phyloP scores from a whole-genome alignment of 1,284 basidiomycete species.

The Neonothopanus nambi region DNA sequence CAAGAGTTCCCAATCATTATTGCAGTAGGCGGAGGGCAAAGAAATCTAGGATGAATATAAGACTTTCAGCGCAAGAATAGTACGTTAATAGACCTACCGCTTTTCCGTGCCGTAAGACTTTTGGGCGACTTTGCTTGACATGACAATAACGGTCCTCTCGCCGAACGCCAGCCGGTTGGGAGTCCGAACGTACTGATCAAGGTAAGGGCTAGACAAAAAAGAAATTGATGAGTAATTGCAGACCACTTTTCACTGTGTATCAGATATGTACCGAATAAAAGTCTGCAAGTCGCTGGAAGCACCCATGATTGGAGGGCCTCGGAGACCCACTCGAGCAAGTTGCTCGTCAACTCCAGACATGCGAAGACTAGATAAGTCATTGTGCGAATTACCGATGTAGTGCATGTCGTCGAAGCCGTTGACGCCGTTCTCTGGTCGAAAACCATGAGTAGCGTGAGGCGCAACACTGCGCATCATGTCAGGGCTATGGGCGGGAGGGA shows the following conservation, averaged over 20 bases:
- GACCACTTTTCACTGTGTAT: background rate
- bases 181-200: slow-evolving; percentile 83
- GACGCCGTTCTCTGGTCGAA: slow-evolving; percentile 46
- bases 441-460: slow-evolving; percentile 65
- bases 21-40: slow-evolving; percentile 94
- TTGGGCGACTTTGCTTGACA: slow-evolving; percentile 96
- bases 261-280: slow-evolving; percentile 65
- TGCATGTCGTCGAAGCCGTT: slow-evolving; percentile 58
- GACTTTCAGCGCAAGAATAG: background rate
- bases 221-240: slow-evolving; percentile 12
- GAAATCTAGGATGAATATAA: slow-evolving; percentile 59
- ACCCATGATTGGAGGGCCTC: slow-evolving; percentile 54
- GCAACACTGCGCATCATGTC: slow-evolving; percentile 66
- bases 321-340: slow-evolving; percentile 64
- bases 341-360: slow-evolving; percentile 63
- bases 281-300: slow-evolving; percentile 72
- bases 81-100: slow-evolving; percentile 47
- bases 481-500: slow-evolving; percentile 39
- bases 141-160: slow-evolving; percentile 91
- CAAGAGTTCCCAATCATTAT: slow-evolving; percentile 94
- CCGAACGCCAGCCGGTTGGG: slow-evolving; percentile 88
- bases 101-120: slow-evolving; percentile 97
- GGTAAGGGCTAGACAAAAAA: slow-evolving; percentile 55
- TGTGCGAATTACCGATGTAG: slow-evolving; percentile 53
- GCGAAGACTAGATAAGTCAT: slow-evolving; percentile 57